Conservation (phyloP, 768 basidiomycete genomes). For the Leccinum boreale region DNA sequence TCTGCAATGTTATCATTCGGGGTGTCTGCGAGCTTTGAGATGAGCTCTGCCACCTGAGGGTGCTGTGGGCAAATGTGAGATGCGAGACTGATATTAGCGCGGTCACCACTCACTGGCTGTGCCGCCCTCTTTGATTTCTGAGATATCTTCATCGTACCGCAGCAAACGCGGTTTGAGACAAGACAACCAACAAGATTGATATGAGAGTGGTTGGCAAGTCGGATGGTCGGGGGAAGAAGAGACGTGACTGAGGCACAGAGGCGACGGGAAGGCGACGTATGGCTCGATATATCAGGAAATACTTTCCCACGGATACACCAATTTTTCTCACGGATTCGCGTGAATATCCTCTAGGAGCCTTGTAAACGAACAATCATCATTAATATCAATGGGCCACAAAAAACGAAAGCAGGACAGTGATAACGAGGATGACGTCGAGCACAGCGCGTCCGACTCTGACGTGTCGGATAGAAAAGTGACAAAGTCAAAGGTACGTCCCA, state of each 20-base stretch:
- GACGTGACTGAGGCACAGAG: conserved; percentile 1
- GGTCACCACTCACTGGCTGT: conserved; percentile 59
- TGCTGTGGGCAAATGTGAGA: conserved; percentile 44
- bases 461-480: conserved; percentile 1
- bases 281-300: conserved; percentile 33
- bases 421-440: conserved; percentile 9
- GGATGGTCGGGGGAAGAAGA: conserved; percentile 8
- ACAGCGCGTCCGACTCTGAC: conserved; percentile 17
- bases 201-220: conserved; percentile 1
- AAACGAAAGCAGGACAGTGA: conserved; percentile 21
- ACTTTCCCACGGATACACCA: conserved; percentile 15
- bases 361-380: background rate
- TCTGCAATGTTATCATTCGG: conserved; percentile 68
- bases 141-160: conserved; percentile 81
- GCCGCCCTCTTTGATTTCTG: conserved; percentile 81
- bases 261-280: conserved; percentile 19
- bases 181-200: conserved; percentile 8
- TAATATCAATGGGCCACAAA: conserved; percentile 14
- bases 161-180: conserved; percentile 38
- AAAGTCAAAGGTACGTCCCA: conserved; percentile 14
- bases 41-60: conserved; percentile 77
- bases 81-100: background rate
- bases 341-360: background rate
- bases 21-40: conserved; percentile 63
- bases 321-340: conserved; percentile 3